Base-by-base conservation (phyloP, 495 filamentous ascomycete genomes). In the Penicillium argentinense region DNA sequence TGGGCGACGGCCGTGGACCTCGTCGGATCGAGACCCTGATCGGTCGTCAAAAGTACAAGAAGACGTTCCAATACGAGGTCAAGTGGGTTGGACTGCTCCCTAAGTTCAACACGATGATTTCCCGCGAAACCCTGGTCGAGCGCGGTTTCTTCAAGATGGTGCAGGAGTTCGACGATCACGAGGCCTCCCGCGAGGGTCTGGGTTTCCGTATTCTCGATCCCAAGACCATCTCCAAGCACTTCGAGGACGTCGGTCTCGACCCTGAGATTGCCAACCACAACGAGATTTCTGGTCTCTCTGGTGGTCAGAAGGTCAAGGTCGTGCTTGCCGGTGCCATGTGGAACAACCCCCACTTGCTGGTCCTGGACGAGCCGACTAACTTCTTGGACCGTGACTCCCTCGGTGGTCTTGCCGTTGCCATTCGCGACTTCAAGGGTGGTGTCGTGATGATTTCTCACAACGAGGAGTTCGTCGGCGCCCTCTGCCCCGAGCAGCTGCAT, bases 361-460 rank as follows among this genome's bases (percentile, higher is more conserved):
- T 98, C 13, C 86, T 98, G 12, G 93, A 98, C 81, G 93, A 98
- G 72, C 93, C 93, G 23, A 97, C 93, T 69, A 98, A 98, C 77
- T 98, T 96, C 79, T 82, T 98, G 72, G 93, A 98, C 56, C 89
- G 93, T 56, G 95, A 98, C 72, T 95, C 90, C 0, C 84, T 98
- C 7, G 93, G 93, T 56, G 93, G 92, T 64, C 76, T 98, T 44
- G 91, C 93, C 14, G 91, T 95, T 25, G 93, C 93, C 45, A 97
- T 98, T 62, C 88, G 90, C 52, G 93, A 98, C 62, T 98, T 91
- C 81, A 92, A 89, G 69, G 93, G 93, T 48, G 93, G 93, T 64
- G 95, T 97, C 2, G 88, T 97, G 50, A 95, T 98, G 86, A 98
- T 98, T 63, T 97, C 91, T 55, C 93, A 98, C 75, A 97, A 97